Evolutionary conservation across 352 stramenopile species (phyloP), one percentile per base, ranked within the genome.

Genomic region (Pythium apleroticum): DNA sequence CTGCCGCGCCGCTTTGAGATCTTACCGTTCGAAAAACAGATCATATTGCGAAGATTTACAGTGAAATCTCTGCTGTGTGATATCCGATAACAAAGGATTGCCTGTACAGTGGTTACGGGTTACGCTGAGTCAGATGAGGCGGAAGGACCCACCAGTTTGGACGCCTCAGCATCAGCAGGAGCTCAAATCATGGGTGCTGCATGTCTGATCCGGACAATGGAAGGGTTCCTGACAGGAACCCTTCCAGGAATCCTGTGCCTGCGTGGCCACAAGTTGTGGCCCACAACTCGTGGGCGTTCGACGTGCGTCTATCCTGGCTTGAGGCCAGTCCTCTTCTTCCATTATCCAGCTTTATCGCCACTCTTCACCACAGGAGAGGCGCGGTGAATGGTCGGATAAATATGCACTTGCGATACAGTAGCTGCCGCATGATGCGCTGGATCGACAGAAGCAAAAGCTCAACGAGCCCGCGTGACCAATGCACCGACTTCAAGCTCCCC

Each of bases 1-100:
- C 24, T 41, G 27, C 55, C 19, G 43, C 53, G 62, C 27, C 62
- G 62, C 62, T 68, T 68, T 57, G 62, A 59, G 62, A 68, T 68
- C 62, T 57, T 28, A 30, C 27, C n/a, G 30, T 22, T 24, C n/a
- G 45, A 27, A 41, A 52, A 58, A 39, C 52, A 63, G n/a, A 55
- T 11, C 49, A 30, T 35, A 54, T 7, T 12, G 22, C 14, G 49
- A 33, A 19, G n/a, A n/a, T n/a, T n/a, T 55, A 62, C 55, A 37
- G 19, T 61, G 11, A 2, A 22, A 43, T 27, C 43, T 54, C 5
- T 31, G 41, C 25, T 63, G 41, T 12, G 17, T 54, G 41, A 63
- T 63, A 54, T 14, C 14, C 1, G 31, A 41, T 19, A 41, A 12
- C 5, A 19, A 7, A 17, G 19, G 12, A 17, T 4, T 41, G 35